Conservation (phyloP, 208 protist genomes). For the Wallacemonas sp. region DNA sequence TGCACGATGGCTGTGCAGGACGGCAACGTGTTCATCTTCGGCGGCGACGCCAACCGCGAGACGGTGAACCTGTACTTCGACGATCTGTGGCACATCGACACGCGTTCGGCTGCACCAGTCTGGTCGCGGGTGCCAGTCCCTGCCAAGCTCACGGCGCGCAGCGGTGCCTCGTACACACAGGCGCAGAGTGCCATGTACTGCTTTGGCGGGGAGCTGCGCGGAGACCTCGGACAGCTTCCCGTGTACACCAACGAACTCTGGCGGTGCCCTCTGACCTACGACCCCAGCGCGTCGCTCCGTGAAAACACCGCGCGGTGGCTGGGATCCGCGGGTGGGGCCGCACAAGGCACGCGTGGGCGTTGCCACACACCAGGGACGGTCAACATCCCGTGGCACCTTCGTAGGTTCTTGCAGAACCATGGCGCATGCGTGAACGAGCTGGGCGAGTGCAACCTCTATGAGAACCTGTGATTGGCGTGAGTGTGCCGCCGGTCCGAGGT, state of each 20-base stretch:
- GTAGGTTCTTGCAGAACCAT: background rate
- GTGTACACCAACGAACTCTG: constrained; percentile 61
- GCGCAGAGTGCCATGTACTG: constrained; percentile 65
- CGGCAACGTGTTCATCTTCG: constrained; percentile 64
- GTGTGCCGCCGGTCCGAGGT: no score
- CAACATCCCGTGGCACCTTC: background rate
- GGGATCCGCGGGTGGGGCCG: background rate
- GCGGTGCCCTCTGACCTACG: constrained; percentile 53
- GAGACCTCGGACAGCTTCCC: constrained; percentile 14
- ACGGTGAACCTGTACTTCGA: constrained; percentile 52
- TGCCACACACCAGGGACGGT: background rate
- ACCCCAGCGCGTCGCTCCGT: constrained; percentile 35
- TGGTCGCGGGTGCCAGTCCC: constrained; percentile 32
- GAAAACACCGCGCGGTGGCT: constrained; percentile 59
- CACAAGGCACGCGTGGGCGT: background rate
- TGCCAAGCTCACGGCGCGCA: constrained; percentile 49
- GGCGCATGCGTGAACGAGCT: background rate
- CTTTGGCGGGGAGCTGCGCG: constrained; percentile 61
- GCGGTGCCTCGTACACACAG: constrained; percentile 47
- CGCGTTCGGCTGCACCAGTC: background rate
- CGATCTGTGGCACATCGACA: constrained; percentile 72
- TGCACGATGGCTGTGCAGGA: constrained; percentile 46
- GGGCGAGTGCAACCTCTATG: no score
- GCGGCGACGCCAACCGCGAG: constrained; percentile 68
- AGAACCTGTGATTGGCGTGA: no score